These are phyloP conservation scores for Brassica rapa DNA, from an alignment of 345 rosid genomes.

Conservation along the genomic window DNA sequence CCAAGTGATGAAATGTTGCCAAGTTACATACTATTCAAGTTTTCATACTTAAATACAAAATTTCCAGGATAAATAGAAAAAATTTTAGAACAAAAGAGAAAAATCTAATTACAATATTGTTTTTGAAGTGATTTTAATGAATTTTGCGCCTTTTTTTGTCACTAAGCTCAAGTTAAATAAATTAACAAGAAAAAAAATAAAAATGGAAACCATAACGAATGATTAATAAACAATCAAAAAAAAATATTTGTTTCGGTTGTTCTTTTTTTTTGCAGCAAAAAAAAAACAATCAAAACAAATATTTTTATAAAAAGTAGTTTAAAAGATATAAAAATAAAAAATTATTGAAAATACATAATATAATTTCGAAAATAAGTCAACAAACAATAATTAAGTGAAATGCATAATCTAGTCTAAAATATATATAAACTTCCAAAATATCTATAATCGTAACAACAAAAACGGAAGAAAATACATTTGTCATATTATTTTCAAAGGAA, in stretches of 20 bases:
- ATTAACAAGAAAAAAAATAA: background rate
- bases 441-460: background rate
- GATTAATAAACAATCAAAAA: background rate
- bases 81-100: background rate
- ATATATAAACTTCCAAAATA: background rate
- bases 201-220: background rate
- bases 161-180: background rate
- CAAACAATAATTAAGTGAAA: background rate
- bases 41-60: background rate
- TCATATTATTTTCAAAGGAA: background rate
- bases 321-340: background rate
- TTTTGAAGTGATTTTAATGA: background rate
- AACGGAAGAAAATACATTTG: background rate
- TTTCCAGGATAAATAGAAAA: background rate
- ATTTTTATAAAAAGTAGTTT: too few relatives aligned
- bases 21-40: background rate
- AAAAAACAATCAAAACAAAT: background rate
- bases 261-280: too few relatives aligned
- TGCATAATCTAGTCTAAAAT: background rate
- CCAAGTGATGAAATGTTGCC: background rate
- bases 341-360: background rate
- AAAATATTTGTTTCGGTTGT: too few relatives aligned
- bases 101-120: background rate
- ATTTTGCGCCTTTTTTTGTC: background rate
- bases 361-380: background rate